Evolutionary conservation across 2,329 filamentous ascomycete species (phyloP), one percentile per base, ranked within the genome.

Genomic region (Exophiala aquamarina): DNA sequence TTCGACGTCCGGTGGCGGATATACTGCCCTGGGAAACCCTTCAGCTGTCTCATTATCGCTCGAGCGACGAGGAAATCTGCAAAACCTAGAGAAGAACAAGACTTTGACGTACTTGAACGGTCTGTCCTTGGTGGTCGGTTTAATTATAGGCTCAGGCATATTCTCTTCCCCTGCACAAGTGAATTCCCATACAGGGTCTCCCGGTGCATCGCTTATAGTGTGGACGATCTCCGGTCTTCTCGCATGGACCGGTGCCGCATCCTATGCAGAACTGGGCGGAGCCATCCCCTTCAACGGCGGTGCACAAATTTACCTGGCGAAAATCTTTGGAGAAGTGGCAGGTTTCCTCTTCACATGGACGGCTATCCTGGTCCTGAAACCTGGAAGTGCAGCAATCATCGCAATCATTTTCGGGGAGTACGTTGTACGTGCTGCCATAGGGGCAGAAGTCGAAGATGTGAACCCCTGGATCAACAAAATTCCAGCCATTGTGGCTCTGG

Each of bases 371-470:
- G 93, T 98, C 10, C 74, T 98, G 52, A 97, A 96, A 70, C 93
- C 93, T 0, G 93, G 93, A 2, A 87, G 88, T 31, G 85, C 90
- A 8, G 93, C 93, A 52, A 98, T 98, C 63, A 89, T 98, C 56
- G 81, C 92, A 56, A 96, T 98, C 58, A 96, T 98, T 62, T 96
- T 97, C 75, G 93, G 93, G 34, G 93, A 98, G 70, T 98, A 98
- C 64, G 74, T 95, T n/a, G 89, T 96, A 43, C 80, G 90, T 37
- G 91, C 90, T 11, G 78, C 87, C 34, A 85, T 95, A 49, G 91
- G 91, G 7, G 83, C 90, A n/a, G 89, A 95, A 48, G 87, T 87
- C 2, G 84, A 87, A 61, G 82, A 83, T 18, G 79, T 90, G 45
- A 93, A 82, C 62, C 81, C 83, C 2, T 97, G 92, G 91, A 80